Evolutionary conservation across 2,329 filamentous ascomycete genomes (phyloP), one percentile per base, ranked within the genome.

Genomic region (Clonostachys chloroleuca): DNA sequence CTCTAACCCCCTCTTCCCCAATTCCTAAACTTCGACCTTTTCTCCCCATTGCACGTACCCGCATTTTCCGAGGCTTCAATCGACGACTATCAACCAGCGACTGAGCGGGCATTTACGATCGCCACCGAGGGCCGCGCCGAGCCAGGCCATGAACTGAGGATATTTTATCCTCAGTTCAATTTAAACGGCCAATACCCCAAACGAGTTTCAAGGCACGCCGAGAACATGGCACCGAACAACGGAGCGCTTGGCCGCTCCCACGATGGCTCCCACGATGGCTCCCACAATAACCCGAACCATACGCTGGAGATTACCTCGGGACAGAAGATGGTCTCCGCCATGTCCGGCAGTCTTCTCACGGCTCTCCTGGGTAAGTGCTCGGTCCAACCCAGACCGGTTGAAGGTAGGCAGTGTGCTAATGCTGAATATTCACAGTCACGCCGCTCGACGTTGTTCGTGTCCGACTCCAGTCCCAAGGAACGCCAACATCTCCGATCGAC

Each of bases 381-480:
- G 30, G 24, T 4, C 9, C 24, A 10, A 4, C 24, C 24, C 3
- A 2, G 24, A 13, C 10, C 12, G 12, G 40, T 6, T 17, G 12
- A 42, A 13, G 12, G 6, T 12, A 20, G 6, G 16, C 14, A 5
- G 17, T 42, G 5, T 14, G 17, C 18, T 42, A 17, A 24, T 17
- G 14, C 30, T 13, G 20, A 18, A 36, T 33, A 13, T 18, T 17
- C 48, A 9, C 55, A 95, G 92, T 95, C 34, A 99, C 94, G 6
- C 94, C 94, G 42, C 84, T 99, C 45, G 94, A 99, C 62, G 94
- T 99, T 52, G 94, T 99, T 51, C 89, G 94, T 52, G 90, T 99
- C 42, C 90, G 94, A 52, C 77, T 96, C 46, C 94, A 99, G 68
- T 92, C 94, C 2, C 92, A 97, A 61, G 75, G 61, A 66, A 48